Percentiles rank a stretch among this genome's conserved stretches.
Conservation (phyloP, 805 yeast species). For the Millerozyma acaciae region DNA sequence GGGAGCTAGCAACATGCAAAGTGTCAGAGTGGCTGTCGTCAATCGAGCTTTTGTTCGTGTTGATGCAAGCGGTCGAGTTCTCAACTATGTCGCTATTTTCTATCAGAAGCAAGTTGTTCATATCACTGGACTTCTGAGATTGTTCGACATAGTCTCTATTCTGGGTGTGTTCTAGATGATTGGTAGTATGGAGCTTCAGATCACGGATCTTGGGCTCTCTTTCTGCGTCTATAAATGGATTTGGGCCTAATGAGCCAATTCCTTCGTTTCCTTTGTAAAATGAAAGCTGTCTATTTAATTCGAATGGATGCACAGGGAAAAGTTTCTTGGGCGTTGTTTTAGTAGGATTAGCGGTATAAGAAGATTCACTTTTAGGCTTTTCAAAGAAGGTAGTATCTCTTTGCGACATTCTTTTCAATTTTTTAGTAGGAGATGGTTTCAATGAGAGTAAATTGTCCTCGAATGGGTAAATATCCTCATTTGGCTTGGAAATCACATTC, state of each 20-base stretch:
- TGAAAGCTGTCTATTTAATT: background rate
- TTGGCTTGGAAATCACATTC: background rate
- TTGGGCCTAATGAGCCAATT: background rate
- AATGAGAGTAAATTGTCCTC: slow-evolving; percentile 22
- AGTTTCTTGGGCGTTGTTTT: background rate
- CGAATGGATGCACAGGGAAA: no score
- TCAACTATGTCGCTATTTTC: background rate
- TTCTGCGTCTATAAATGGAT: background rate
- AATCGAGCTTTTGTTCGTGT: background rate
- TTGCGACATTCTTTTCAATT: slow-evolving; percentile 8
- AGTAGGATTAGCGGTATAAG: background rate
- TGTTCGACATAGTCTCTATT: background rate
- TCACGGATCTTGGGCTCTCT: no score
- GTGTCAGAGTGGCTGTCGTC: background rate
- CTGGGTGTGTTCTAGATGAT: no score
- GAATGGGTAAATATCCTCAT: slow-evolving; percentile 1
- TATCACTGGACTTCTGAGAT: background rate
- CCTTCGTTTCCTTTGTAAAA: background rate
- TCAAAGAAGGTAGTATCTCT: background rate
- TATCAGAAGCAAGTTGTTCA: background rate
- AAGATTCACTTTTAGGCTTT: background rate
- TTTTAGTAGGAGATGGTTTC: slow-evolving; percentile 30
- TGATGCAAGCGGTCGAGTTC: background rate
- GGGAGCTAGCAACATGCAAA: background rate
- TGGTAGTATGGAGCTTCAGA: no score